phyloP scores from a whole-genome alignment of 345 rosid genomes.

The Lenwebbia sp. region DNA sequence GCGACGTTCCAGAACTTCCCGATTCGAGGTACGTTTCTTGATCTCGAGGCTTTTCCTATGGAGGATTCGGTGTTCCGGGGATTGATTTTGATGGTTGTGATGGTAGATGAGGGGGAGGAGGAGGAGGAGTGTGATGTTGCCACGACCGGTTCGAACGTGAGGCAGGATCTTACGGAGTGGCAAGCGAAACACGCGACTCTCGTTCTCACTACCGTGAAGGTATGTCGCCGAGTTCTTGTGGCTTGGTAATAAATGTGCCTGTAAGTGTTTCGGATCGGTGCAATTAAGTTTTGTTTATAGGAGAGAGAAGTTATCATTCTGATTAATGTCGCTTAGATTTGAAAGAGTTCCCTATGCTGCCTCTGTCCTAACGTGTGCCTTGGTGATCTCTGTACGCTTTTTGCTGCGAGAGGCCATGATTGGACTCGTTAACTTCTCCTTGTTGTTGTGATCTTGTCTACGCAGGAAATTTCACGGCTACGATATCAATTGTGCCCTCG shows the following conservation, averaged over 20 bases:
- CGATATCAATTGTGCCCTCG: slow-evolving; percentile 92
- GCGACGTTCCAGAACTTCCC: slow-evolving; percentile 81
- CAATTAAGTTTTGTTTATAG: background rate
- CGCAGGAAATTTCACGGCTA: slow-evolving; percentile 74
- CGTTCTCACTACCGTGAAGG: slow-evolving; percentile 87
- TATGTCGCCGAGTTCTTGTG: background rate
- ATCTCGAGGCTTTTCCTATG: too few species aligned
- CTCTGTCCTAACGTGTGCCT: background rate
- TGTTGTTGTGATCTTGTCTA: background rate
- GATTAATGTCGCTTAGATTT: background rate
- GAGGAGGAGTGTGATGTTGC: slow-evolving; percentile 29
- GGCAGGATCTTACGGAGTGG: slow-evolving; percentile 91
- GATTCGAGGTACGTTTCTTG: slow-evolving; percentile 37
- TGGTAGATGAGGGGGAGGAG: slow-evolving; percentile 32
- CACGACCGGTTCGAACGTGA: slow-evolving; percentile 47
- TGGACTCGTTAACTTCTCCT: background rate
- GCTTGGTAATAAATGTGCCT: background rate
- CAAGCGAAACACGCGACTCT: slow-evolving; percentile 95
- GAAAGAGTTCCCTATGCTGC: background rate
- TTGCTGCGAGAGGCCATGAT: accelerated
- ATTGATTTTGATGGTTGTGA: background rate
- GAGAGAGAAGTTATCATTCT: background rate
- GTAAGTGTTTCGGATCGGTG: background rate
- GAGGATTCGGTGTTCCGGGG: background rate
- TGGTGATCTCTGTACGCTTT: background rate